Conservation (phyloP, 2,329 filamentous ascomycete genomes). For the Nigrograna mackinnonii region DNA sequence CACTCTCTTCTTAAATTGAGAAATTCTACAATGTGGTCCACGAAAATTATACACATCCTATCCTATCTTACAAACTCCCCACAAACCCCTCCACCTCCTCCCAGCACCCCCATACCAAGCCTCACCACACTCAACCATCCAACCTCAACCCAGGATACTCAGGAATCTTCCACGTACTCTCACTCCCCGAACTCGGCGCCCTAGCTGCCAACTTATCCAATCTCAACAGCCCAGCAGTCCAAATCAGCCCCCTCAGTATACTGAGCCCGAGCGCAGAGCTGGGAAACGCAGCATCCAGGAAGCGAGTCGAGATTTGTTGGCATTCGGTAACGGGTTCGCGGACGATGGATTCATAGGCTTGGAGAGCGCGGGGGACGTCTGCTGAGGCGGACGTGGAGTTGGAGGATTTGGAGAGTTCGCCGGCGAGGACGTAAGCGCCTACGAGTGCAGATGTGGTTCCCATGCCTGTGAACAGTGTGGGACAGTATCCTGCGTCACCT, state of each 20-base stretch:
- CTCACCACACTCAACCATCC: no score
- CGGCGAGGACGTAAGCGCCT: constrained; percentile 18
- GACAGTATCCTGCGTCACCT: constrained; percentile 58
- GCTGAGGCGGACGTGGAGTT: no score
- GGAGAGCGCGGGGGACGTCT: constrained; percentile 20
- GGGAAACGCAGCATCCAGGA: constrained; percentile 20
- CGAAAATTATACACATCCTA: no score
- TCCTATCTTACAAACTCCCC: no score
- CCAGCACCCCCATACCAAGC: no score
- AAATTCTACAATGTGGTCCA: no score
- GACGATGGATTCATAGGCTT: constrained; percentile 23
- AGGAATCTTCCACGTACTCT: neutral
- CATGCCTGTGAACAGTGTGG: constrained; percentile 52
- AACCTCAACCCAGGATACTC: constrained; percentile 2
- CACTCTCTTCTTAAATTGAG: no score
- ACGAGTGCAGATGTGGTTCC: constrained; percentile 55
- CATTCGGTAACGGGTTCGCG: constrained; percentile 18
- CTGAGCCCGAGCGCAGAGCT: constrained; percentile 34
- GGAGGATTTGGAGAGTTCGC: constrained; percentile 12
- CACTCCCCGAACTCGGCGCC: constrained; percentile 8
- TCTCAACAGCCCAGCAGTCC: constrained; percentile 34
- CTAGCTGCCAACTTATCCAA: constrained; percentile 37
- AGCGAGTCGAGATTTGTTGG: constrained; percentile 13
- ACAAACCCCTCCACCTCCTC: no score
- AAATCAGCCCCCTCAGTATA: constrained; percentile 33